phyloP scores from a whole-genome alignment of 805 yeast genomes.

The Wickerhamomyces xylosicus region DNA sequence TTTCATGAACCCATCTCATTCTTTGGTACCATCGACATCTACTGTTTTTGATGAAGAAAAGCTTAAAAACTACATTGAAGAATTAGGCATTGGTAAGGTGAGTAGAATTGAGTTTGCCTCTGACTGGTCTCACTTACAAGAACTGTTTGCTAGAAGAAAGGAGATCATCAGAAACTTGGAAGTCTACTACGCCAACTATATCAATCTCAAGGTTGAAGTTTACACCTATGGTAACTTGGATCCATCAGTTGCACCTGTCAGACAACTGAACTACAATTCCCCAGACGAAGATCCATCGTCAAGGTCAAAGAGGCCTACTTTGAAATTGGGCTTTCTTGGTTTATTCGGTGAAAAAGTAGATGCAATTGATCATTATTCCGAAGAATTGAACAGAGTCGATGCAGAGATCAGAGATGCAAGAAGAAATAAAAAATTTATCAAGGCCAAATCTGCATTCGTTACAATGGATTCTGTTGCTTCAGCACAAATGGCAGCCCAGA shows the following conservation, averaged over 20 bases:
- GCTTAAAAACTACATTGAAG: conserved; percentile 65
- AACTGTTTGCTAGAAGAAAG: conserved; percentile 49
- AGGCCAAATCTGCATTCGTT: conserved; percentile 84
- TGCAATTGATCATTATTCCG: conserved; percentile 67
- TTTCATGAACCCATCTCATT: background rate
- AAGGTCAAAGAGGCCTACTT: conserved; percentile 16
- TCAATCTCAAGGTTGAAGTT: conserved; percentile 13
- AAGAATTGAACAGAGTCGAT: conserved; percentile 60
- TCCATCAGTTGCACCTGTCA: conserved; percentile 17
- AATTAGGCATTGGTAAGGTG: conserved; percentile 73
- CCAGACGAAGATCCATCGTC: conserved; percentile 3
- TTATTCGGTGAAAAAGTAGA: conserved; percentile 64
- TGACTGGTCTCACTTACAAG: conserved; percentile 71
- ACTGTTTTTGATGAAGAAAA: conserved; percentile 40
- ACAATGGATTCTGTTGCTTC: conserved; percentile 93
- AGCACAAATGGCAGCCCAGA: conserved; percentile 95
- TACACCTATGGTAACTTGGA: conserved; percentile 18
- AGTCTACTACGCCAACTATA: conserved; percentile 24
- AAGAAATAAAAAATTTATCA: conserved; percentile 45
- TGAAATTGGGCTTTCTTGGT: conserved; percentile 47
- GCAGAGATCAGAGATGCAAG: conserved; percentile 35
- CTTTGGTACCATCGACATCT: background rate
- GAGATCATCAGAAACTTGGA: conserved; percentile 51
- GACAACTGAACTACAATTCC: background rate
- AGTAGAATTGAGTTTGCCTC: conserved; percentile 67